Conservation (phyloP, 108 stramenopile species). For the Cylindrotheca fusiformis region DNA sequence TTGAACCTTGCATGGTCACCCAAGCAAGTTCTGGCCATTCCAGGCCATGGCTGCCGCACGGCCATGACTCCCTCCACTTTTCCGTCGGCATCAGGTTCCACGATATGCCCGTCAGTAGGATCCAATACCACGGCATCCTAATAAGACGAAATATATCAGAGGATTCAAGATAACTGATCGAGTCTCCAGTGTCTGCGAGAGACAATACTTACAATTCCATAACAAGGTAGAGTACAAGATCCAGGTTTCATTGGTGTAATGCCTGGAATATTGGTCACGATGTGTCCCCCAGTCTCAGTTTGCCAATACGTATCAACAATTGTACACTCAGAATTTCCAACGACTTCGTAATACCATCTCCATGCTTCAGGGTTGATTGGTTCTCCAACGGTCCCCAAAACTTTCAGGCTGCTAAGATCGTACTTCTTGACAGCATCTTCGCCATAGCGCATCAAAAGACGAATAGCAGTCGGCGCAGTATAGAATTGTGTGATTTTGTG, state of each 20-base stretch:
- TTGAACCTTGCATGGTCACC: conserved; percentile 95
- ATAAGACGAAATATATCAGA: neutral
- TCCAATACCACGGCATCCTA: conserved; percentile 24
- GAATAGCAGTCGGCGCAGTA: conserved; percentile 97
- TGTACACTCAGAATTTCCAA: conserved; percentile 84
- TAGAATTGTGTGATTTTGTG: conserved; percentile 88
- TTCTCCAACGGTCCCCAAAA: conserved; percentile 96
- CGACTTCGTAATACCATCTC: conserved; percentile 96
- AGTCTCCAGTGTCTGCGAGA: neutral
- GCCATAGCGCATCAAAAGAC: conserved; percentile 95
- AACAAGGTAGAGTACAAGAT: conserved; percentile 90
- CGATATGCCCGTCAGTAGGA: conserved; percentile 20
- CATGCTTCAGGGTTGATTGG: conserved; percentile 99
- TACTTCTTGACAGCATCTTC: conserved; percentile 78
- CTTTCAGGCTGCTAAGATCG: conserved; percentile 80
- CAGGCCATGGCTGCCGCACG: conserved; percentile 93
- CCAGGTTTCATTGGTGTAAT: conserved; percentile 96
- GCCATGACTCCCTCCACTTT: conserved; percentile 89
- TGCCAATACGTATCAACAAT: conserved; percentile 99
- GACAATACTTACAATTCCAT: conserved; percentile 62
- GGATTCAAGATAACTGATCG: neutral
- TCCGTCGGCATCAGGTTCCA: conserved; percentile 46
- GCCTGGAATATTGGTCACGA: conserved; percentile 93
- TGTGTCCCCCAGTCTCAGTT: conserved; percentile 99
- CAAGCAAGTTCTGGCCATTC: conserved; percentile 92